Percentiles rank a stretch among this genome's conserved stretches.
phyloP scores from a whole-genome alignment of 371 early-diverging fungal species.

The Apophysomyces trapeziformis region DNA sequence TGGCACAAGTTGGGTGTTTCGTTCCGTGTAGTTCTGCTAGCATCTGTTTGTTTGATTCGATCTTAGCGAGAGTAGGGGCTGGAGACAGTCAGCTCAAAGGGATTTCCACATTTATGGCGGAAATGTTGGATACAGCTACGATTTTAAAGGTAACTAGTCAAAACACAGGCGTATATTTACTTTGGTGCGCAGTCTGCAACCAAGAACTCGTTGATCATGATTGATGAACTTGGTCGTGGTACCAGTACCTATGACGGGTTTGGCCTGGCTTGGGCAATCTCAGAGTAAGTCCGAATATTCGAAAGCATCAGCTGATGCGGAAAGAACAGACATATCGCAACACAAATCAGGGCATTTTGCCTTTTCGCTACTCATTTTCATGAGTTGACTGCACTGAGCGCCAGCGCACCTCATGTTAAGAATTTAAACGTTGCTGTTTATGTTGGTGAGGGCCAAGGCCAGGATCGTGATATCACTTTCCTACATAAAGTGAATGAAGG shows the following conservation, averaged over 20 bases:
- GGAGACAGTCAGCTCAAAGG: constrained; percentile 95
- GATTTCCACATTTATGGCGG: constrained; percentile 99
- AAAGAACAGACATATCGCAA: constrained; percentile 74
- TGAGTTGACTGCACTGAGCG: constrained; percentile 87
- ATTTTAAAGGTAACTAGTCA: constrained; percentile 74
- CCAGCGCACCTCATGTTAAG: constrained; percentile 71
- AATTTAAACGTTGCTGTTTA: constrained; percentile 90
- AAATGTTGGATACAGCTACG: constrained; percentile 98
- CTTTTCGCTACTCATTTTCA: constrained; percentile 99
- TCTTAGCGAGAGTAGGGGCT: constrained; percentile 96
- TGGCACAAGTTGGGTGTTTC: constrained; percentile 98
- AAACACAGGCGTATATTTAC: not conserved
- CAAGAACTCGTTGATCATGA: constrained; percentile 89
- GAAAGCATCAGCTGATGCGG: not conserved
- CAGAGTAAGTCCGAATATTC: constrained; percentile 69
- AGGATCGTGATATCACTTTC: constrained; percentile 72
- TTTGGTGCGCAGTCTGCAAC: constrained; percentile 69
- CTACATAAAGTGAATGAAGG: constrained; percentile 88
- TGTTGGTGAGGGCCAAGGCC: constrained; percentile 45
- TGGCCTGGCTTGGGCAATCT: constrained; percentile 97
- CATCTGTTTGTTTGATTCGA: constrained; percentile 88
- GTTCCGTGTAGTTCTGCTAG: constrained; percentile 91
- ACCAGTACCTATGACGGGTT: constrained; percentile 99
- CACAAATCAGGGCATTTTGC: constrained; percentile 75
- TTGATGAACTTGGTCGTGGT: constrained; percentile 99